Conservation (phyloP, 192 early-diverging fungal species). For the Cladochytrium replicatum region DNA sequence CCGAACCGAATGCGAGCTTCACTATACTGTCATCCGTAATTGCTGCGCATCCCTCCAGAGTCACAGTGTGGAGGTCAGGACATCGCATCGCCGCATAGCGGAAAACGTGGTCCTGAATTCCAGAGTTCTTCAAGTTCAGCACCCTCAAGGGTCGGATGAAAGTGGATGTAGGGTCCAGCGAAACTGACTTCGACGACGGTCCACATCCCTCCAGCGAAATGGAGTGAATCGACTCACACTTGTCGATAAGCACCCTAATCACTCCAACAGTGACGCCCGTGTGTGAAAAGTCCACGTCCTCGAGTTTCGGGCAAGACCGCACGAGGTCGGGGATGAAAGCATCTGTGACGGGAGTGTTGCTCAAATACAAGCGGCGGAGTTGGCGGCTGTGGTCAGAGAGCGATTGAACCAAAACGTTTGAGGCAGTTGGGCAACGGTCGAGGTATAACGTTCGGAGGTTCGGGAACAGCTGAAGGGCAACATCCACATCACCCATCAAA, state of each 20-base stretch:
- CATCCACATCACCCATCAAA: slow-evolving; percentile 31
- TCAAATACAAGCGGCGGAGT: slow-evolving; percentile 9
- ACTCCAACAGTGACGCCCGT: slow-evolving; percentile 10
- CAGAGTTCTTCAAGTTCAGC: slow-evolving; percentile 15
- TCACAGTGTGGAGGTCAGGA: slow-evolving; percentile 7
- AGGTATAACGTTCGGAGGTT: slow-evolving; percentile 8
- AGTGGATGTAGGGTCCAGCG: neutral
- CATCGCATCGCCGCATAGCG: slow-evolving; percentile 6
- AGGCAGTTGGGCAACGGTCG: slow-evolving; percentile 8
- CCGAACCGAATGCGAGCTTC: neutral
- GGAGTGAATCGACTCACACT: slow-evolving; percentile 3
- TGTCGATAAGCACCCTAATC: slow-evolving; percentile 6
- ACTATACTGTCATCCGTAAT: slow-evolving; percentile 17
- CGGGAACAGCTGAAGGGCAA: slow-evolving; percentile 23
- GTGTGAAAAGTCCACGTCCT: slow-evolving; percentile 18
- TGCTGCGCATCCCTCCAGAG: slow-evolving; percentile 15
- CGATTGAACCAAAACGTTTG: slow-evolving; percentile 24
- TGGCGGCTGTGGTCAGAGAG: slow-evolving; percentile 18
- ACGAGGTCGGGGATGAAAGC: slow-evolving; percentile 10
- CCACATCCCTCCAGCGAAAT: slow-evolving; percentile 15
- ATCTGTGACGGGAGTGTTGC: slow-evolving; percentile 25
- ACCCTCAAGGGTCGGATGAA: slow-evolving; percentile 5
- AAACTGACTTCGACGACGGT: neutral
- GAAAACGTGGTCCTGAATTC: slow-evolving; percentile 7
- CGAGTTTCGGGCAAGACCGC: slow-evolving; percentile 4